These are phyloP conservation scores for Clarireedia monteithiana DNA, from an alignment of 2,329 filamentous ascomycete genomes.

Conservation along the genomic window DNA sequence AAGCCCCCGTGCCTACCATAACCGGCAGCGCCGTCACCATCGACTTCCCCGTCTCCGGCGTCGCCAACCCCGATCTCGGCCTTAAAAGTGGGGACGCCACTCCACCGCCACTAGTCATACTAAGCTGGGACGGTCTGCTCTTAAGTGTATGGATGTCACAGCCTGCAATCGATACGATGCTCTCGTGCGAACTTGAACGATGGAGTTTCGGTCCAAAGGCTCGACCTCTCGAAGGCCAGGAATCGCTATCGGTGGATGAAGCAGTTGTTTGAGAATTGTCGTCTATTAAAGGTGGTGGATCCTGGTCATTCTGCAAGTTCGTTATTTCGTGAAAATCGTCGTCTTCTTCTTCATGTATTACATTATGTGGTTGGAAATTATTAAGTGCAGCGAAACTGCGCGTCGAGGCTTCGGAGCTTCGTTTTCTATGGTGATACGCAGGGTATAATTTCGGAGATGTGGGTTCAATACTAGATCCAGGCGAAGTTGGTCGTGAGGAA, in stretches of 20 bases:
- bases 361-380: constrained; percentile 30
- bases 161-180: constrained; percentile 76
- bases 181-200: constrained; percentile 73
- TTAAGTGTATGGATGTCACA: constrained; percentile 85
- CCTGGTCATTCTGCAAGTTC: constrained; percentile 16
- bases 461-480: constrained; percentile 67
- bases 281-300: constrained; percentile 18
- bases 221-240: constrained; percentile 21
- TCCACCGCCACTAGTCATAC: constrained; percentile 37
- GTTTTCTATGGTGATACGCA: constrained; percentile 44
- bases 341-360: constrained; percentile 32
- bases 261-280: constrained; percentile 18
- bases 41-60: constrained; percentile 37
- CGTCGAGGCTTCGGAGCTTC: constrained; percentile 45
- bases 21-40: constrained; percentile 49
- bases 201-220: constrained; percentile 44
- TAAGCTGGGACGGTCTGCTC: constrained; percentile 67
- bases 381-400: constrained; percentile 35
- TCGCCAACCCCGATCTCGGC: constrained; percentile 39
- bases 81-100: constrained; percentile 33
- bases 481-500: constrained; percentile 71
- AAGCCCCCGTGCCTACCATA: too few relatives aligned
- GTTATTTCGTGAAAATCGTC: constrained; percentile 24
- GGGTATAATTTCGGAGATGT: constrained; percentile 51
- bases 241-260: constrained; percentile 16